Percentiles rank a stretch among this genome's conserved stretches.
Conservation (phyloP, 352 stramenopile genomes). For the Phytopythium boreale region DNA sequence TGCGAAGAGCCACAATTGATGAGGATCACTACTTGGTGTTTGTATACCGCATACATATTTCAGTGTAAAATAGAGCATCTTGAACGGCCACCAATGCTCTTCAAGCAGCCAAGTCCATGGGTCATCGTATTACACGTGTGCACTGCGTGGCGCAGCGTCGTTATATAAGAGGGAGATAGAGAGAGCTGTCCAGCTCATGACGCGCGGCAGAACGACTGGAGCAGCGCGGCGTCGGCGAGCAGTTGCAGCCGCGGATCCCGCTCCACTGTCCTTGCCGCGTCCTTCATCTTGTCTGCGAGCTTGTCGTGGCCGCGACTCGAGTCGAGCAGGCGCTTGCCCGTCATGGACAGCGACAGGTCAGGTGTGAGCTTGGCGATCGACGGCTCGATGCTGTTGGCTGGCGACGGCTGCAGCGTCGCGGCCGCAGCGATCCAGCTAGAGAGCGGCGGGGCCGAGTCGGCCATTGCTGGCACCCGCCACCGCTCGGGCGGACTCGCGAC, state of each 20-base stretch:
- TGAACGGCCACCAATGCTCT: not conserved
- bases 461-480: slow-evolving; percentile 6
- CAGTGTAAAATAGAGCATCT: not conserved
- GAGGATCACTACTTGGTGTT: not conserved
- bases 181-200: slow-evolving; percentile 10
- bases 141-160: slow-evolving; percentile 1
- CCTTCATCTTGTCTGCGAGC: slow-evolving; percentile 1
- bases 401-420: slow-evolving; percentile 9
- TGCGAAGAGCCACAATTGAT: slow-evolving; percentile 1
- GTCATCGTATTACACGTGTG: not conserved
- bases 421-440: slow-evolving; percentile 13
- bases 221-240: slow-evolving; percentile 64
- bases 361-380: slow-evolving; percentile 34
- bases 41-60: not conserved
- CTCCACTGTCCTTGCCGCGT: slow-evolving; percentile 10
- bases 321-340: slow-evolving; percentile 36
- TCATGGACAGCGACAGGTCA: slow-evolving; percentile 22
- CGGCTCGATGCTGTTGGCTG: slow-evolving; percentile 51
- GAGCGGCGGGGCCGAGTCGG: not conserved
- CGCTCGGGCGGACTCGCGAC: slow-evolving; percentile 23
- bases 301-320: slow-evolving; percentile 3
- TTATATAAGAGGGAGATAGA: not conserved
- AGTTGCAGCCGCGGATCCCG: slow-evolving; percentile 58
- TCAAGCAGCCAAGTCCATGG: not conserved
- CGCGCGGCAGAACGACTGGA: slow-evolving; percentile 57